Base-by-base conservation (phyloP, 805 yeast genomes). In the Tetrapisispora fleetii region DNA sequence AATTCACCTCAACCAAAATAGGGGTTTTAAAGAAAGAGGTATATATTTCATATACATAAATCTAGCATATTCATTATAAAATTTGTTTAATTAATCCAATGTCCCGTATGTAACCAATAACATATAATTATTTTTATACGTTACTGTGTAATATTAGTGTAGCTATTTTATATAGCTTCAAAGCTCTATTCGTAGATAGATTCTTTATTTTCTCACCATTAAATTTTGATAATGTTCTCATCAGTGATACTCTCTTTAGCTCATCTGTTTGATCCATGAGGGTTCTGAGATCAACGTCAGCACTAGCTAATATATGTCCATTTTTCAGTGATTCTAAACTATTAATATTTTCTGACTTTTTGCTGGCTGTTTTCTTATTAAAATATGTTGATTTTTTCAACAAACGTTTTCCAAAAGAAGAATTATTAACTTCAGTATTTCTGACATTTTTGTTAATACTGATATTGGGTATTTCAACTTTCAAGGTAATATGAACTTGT, bases 251-350 rank as follows among this genome's bases (percentile, higher is more conserved):
- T 21, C 41, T 18, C 4, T 22, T 21, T 13, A 13, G n/a, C 14
- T 32, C 35, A 32, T 32, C 21, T 9, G 24, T 24, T 16, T 7
- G 7, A 24, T 40, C 14, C 22, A n/a, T 4, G n/a, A 27, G 21
- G 24, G 14, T 40, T 18, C 7, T 14, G n/a, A 38, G 41, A 22
- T 38, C 28, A n/a, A 40, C 28, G 24, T 40, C 14, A 7, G n/a
- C 13, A 11, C n/a, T 4, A 33, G 39, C 95, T 72, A 87, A 88
- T 37, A 95, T 85, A 2, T 97, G 97, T 62, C 87, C 95, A 33
- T 14, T 14, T 14, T 11, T 32, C 10, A 32, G 10, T 4, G n/a
- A 7, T 32, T 32, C 35, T 6, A 32, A 32, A 32, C n/a, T 32
- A 13, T 32, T 11, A 14, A 14, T 3, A 14, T 13, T 14, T 13